Percentiles rank a stretch among this genome's conserved stretches.
phyloP scores from a whole-genome alignment of 768 basidiomycete genomes.

The Lyophyllum semitale region DNA sequence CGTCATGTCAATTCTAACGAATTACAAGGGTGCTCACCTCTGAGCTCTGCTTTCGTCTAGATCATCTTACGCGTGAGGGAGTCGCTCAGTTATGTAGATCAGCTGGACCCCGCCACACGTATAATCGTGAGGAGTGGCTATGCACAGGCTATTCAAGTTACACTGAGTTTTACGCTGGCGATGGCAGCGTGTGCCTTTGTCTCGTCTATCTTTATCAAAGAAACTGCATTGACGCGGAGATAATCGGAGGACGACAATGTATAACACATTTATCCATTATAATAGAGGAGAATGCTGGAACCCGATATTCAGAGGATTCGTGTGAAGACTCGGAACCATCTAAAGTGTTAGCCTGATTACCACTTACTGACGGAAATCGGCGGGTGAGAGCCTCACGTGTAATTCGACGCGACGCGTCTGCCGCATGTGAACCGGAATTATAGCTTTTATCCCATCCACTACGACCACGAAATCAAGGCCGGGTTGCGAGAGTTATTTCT shows the following conservation, averaged over 20 bases:
- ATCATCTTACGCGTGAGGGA: slow-evolving; percentile 51
- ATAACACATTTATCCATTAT: too few relatives aligned
- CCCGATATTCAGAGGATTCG: too few relatives aligned
- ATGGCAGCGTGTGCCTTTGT: slow-evolving; percentile 43
- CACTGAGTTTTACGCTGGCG: slow-evolving; percentile 48
- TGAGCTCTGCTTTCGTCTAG: slow-evolving; percentile 24
- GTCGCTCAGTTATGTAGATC: slow-evolving; percentile 47
- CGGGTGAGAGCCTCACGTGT: too few relatives aligned
- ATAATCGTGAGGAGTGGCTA: slow-evolving; percentile 42
- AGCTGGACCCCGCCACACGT: slow-evolving; percentile 39
- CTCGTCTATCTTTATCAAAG: slow-evolving; percentile 53
- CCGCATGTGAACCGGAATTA: neutral
- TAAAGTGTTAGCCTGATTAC: too few relatives aligned
- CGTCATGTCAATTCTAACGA: slow-evolving; percentile 14
- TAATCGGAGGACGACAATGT: neutral
- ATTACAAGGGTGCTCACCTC: too few relatives aligned
- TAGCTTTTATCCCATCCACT: neutral
- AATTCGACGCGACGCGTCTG: neutral
- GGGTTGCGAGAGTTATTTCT: neutral
- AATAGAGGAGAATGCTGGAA: too few relatives aligned
- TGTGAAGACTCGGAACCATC: too few relatives aligned
- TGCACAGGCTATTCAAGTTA: slow-evolving; percentile 45
- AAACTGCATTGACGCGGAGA: slow-evolving; percentile 36
- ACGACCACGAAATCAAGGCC: too few relatives aligned
- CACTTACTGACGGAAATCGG: too few relatives aligned